Conservation (phyloP, 2,329 filamentous ascomycete species). For the Fusarium hostae region DNA sequence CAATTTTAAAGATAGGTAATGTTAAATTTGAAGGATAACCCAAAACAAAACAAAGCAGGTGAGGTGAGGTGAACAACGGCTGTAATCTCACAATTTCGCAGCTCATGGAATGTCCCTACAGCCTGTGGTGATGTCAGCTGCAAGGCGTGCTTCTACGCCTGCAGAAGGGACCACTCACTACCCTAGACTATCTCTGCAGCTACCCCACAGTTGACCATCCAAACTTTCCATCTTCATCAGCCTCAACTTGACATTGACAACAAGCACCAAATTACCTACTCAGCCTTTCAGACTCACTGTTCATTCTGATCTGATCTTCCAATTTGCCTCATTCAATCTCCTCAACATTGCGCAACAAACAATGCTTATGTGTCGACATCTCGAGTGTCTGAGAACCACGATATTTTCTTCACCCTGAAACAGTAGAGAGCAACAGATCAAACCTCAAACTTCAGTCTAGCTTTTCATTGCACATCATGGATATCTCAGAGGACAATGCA, state of each 20-base stretch:
- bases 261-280: background rate
- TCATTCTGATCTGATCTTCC: background rate
- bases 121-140: conserved; percentile 41
- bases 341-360: conserved; percentile 5
- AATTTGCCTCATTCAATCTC: background rate
- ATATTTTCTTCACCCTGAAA: conserved; percentile 20
- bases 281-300: background rate
- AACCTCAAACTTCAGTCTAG: background rate
- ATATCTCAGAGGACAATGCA: conserved; percentile 5
- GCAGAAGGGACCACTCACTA: conserved; percentile 30
- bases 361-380: conserved; percentile 23
- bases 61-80: background rate
- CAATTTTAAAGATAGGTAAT: background rate
- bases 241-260: conserved; percentile 9
- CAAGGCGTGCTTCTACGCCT: background rate
- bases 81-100: background rate
- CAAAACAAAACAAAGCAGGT: background rate
- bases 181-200: conserved; percentile 18
- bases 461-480: conserved; percentile 14
- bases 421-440: background rate
- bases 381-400: conserved; percentile 3
- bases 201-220: conserved; percentile 35
- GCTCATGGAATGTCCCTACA: background rate
- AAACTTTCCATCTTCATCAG: conserved; percentile 30
- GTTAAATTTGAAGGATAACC: background rate